These are phyloP conservation scores for Parastagonospora avenae DNA, from an alignment of 2,329 filamentous ascomycete genomes.

Conservation along the genomic window DNA sequence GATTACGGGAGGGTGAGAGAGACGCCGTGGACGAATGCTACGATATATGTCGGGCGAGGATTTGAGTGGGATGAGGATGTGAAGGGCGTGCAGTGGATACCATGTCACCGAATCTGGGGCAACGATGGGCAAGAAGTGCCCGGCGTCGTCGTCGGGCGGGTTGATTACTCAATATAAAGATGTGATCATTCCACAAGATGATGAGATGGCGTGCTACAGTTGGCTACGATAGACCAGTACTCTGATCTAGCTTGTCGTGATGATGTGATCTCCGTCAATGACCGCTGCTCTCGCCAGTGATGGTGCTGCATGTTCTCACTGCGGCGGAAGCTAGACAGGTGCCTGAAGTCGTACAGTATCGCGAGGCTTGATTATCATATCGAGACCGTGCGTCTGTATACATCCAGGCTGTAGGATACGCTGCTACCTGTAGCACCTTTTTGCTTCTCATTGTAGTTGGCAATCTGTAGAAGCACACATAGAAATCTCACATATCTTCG, in stretches of 20 bases:
- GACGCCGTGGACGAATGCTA: slow-evolving; percentile 20
- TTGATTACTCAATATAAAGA: slow-evolving; percentile 9
- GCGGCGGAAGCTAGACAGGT: not conserved
- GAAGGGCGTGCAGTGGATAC: slow-evolving; percentile 34
- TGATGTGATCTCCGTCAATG: no score
- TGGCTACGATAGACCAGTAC: no score
- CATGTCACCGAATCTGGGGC: slow-evolving; percentile 41
- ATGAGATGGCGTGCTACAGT: no score
- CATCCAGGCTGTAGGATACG: not conserved
- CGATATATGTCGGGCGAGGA: slow-evolving; percentile 25
- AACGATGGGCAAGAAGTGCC: slow-evolving; percentile 24
- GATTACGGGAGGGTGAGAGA: slow-evolving; percentile 6
- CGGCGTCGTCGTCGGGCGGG: slow-evolving; percentile 33
- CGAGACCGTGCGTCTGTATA: not conserved
- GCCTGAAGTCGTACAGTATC: no score
- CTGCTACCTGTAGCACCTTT: no score
- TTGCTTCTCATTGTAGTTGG: no score
- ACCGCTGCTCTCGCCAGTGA: no score
- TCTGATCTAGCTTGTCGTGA: no score
- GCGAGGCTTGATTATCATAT: no score
- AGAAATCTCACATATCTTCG: not conserved
- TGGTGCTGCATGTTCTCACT: not conserved
- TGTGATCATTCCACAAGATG: no score
- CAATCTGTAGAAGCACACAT: not conserved
- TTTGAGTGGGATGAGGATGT: slow-evolving; percentile 10